phyloP scores from a whole-genome alignment of 257 asterid species.

The Nicotiana benthamiana region DNA sequence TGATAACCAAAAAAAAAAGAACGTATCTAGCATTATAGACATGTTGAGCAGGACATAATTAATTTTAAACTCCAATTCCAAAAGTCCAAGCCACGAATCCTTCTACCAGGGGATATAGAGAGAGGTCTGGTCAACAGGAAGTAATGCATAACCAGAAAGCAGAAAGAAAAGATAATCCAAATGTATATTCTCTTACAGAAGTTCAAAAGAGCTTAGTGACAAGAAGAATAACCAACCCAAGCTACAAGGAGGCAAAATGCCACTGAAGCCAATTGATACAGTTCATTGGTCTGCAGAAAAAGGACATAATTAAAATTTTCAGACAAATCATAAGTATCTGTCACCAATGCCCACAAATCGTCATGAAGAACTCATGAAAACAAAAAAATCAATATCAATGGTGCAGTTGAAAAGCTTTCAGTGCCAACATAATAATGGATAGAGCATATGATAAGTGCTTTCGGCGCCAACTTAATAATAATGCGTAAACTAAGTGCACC shows the following conservation, averaged over 20 bases:
- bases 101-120: not conserved
- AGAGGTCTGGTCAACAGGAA: not conserved
- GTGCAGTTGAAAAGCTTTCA: not conserved
- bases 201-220: not conserved
- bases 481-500: not conserved
- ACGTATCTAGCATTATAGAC: not conserved
- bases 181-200: not conserved
- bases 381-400: not conserved
- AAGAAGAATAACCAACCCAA: slow-evolving; percentile 65
- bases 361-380: not conserved
- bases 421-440: too few relatives aligned
- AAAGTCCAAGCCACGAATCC: not conserved
- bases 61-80: not conserved
- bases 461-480: too few relatives aligned
- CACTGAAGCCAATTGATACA: slow-evolving; percentile 90
- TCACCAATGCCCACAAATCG: not conserved
- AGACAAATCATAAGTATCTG: not conserved
- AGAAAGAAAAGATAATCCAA: not conserved
- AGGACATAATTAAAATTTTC: not conserved
- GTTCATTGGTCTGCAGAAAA: slow-evolving; percentile 84
- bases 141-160: slow-evolving; percentile 1
- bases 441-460: too few relatives aligned
- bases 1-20: not conserved
- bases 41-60: not conserved
- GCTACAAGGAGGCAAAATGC: slow-evolving; percentile 98